Base-by-base conservation (phyloP, 2,329 filamentous ascomycete species). In the Neofusicoccum kwambonambiense region DNA sequence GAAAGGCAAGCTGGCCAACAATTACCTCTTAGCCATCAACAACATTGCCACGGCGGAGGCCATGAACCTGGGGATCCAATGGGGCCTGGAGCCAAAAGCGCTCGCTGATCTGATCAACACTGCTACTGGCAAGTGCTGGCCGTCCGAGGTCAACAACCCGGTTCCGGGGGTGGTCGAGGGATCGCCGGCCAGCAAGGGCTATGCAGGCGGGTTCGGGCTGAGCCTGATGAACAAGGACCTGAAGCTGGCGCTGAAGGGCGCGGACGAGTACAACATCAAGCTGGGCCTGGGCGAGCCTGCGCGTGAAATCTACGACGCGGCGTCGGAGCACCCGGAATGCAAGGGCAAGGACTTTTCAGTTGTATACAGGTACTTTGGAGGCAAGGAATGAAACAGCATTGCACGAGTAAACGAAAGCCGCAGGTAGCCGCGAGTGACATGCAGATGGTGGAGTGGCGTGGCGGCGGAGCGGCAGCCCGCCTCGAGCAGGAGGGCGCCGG, bases 41-140 rank as follows among this genome's bases (percentile, higher is more conserved):
- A 99, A 99, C 78, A 93, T 89, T 65, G 87, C 87, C 2, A 87
- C 86, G 0, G 85, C 86, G 3, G 87, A 89, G 72, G 87, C 86
- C 6, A 88, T 89, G 86, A 87, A 87, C 66, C 82, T 89, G 74
- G 87, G 86, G 4, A 81, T 88, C 42, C 80, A 82, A 57, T 88
- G 85, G 84, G 87, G 87, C 1, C 79, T 89, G 8, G 83, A 89
- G 64, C 82, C 86, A 0, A 86, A 85, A 66, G 88, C 87, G 7
- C 84, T 99, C 1, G 90, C 92, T 0, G 88, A 89, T 60, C 88
- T 99, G 77, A 92, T 99, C 81, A 98, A 97, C 75, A 90, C 90
- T 3, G 95, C 92, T 70, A 97, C 94, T 0, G 95, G 95, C n/a
- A 87, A 85, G 69, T 98, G 93, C 83, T 99, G 95, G 95, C 93